Conservation (phyloP, 495 filamentous ascomycete genomes). For the Penicillium samsonianum region DNA sequence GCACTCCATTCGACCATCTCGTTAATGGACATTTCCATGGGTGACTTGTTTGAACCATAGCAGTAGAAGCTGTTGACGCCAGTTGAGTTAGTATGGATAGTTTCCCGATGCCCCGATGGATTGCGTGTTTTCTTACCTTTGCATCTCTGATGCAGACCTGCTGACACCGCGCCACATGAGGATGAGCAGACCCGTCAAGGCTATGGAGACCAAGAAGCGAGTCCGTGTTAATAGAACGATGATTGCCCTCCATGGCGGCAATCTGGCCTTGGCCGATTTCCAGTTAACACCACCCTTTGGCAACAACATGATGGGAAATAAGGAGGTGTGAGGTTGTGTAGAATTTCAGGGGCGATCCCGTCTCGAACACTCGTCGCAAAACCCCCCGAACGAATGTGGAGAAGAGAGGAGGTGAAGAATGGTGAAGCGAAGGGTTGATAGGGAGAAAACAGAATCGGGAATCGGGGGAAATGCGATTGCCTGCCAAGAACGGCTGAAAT, state of each 20-base stretch:
- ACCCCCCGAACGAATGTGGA: constrained; percentile 38
- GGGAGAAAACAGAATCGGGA: constrained; percentile 30
- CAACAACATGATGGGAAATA: constrained; percentile 61
- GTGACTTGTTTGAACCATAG: constrained; percentile 88
- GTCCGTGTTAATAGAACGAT: constrained; percentile 75
- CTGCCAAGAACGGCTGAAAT: constrained; percentile 14
- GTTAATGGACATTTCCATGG: constrained; percentile 89
- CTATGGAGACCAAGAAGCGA: constrained; percentile 74
- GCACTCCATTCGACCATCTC: constrained; percentile 87
- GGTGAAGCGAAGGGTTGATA: constrained; percentile 12
- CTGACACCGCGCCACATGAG: constrained; percentile 89
- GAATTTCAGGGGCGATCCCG: constrained; percentile 10
- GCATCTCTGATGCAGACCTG: constrained; percentile 81
- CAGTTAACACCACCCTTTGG: constrained; percentile 89
- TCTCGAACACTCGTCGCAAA: constrained; percentile 13
- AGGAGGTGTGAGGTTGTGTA: constrained; percentile 1
- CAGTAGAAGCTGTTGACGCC: constrained; percentile 78
- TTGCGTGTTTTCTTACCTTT: constrained; percentile 63
- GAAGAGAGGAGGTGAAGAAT: constrained; percentile 15
- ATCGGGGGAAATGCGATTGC: constrained; percentile 23
- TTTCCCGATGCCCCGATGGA: neutral
- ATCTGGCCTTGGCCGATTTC: constrained; percentile 80
- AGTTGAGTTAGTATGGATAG: constrained; percentile 21
- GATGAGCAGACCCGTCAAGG: constrained; percentile 69
- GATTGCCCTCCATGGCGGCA: constrained; percentile 82